Conservation (phyloP, 73 alveolate species). For the Halteria grandinella region DNA sequence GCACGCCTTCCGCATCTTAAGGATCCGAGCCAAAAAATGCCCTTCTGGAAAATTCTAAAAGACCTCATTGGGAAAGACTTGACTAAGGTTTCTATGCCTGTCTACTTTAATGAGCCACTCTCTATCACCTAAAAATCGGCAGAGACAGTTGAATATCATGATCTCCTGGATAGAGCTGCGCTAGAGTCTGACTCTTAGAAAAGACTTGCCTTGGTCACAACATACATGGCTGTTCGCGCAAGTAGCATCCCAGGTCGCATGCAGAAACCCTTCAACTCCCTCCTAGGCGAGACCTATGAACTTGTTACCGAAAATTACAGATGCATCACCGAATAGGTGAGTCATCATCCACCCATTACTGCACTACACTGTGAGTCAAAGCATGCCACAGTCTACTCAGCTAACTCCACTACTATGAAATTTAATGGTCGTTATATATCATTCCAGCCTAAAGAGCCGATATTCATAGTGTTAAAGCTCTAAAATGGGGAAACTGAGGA, state of each 20-base stretch:
- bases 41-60: slow-evolving; percentile 79
- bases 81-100: slow-evolving; percentile 81
- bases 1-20: slow-evolving; percentile 60
- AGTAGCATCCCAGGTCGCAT: slow-evolving; percentile 59
- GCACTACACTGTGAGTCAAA: slow-evolving; percentile 84
- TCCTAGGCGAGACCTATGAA: slow-evolving; percentile 95
- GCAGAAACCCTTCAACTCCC: slow-evolving; percentile 91
- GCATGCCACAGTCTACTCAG: slow-evolving; percentile 46
- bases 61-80: slow-evolving; percentile 87
- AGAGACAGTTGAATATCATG: slow-evolving; percentile 38
- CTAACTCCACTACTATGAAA: slow-evolving; percentile 40
- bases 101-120: slow-evolving; percentile 67
- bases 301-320: slow-evolving; percentile 70
- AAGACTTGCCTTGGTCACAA: slow-evolving; percentile 61
- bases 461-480: slow-evolving; percentile 38
- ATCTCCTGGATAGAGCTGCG: slow-evolving; percentile 35
- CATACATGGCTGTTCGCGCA: slow-evolving; percentile 59
- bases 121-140: slow-evolving; percentile 50
- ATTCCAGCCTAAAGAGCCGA: slow-evolving; percentile 48
- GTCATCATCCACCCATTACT: slow-evolving; percentile 93
- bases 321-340: slow-evolving; percentile 86
- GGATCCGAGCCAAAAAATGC: slow-evolving; percentile 41
- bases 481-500: slow-evolving; percentile 41
- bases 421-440: slow-evolving; percentile 58
- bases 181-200: slow-evolving; percentile 45